Conservation (phyloP, 2,329 filamentous ascomycete species). For the Stromatinia cepivora region DNA sequence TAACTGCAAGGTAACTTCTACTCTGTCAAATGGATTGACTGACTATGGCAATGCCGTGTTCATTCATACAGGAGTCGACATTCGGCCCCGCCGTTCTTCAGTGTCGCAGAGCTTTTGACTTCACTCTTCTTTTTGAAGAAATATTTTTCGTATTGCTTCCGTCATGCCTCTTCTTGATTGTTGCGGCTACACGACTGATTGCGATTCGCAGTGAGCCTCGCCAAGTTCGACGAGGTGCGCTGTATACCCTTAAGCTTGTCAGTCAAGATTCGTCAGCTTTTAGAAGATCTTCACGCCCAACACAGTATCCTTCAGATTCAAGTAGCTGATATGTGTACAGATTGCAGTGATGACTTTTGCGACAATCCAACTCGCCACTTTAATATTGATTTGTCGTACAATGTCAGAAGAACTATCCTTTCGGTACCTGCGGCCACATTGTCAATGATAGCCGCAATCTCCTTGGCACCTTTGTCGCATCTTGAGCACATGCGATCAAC, state of each 20-base stretch:
- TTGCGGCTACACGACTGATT: neutral
- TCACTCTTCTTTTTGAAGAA: slow-evolving; percentile 34
- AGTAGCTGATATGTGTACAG: neutral
- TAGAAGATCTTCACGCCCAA: neutral
- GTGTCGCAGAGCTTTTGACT: slow-evolving; percentile 30
- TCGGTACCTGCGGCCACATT: slow-evolving; percentile 24
- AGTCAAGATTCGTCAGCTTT: neutral
- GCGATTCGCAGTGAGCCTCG: neutral
- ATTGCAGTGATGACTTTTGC: neutral
- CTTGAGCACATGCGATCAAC: slow-evolving; percentile 32
- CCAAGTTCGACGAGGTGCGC: neutral
- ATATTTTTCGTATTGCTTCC: slow-evolving; percentile 30
- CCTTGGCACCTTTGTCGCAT: slow-evolving; percentile 30
- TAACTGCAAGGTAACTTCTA: neutral
- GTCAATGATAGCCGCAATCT: slow-evolving; percentile 27
- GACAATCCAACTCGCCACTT: neutral
- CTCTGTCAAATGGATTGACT: neutral
- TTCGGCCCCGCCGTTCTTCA: neutral
- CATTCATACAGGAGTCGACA: neutral
- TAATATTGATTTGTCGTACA: neutral
- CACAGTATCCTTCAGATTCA: neutral
- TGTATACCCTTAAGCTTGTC: neutral
- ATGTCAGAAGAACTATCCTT: neutral
- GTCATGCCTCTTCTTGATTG: slow-evolving; percentile 26
- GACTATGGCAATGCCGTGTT: neutral